Evolutionary conservation across 306 rosid species (phyloP).

Genomic region (Glycine soja): DNA sequence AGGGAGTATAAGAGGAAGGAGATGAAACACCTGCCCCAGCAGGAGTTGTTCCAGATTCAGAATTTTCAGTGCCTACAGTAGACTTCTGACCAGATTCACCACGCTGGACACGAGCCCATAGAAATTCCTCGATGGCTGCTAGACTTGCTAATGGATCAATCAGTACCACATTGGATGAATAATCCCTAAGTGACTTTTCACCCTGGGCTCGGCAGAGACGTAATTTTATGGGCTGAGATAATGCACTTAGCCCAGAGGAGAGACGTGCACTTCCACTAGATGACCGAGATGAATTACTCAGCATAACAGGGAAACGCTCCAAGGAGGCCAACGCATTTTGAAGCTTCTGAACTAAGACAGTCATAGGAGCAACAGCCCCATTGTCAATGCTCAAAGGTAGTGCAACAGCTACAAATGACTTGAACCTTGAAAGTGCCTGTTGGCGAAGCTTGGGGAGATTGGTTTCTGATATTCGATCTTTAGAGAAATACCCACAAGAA

Average conservation of each 20-base stretch:
- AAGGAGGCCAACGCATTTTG: slow-evolving; percentile 91
- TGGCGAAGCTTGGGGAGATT: slow-evolving; percentile 79
- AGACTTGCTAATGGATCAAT: slow-evolving; percentile 91
- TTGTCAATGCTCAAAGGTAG: slow-evolving; percentile 60
- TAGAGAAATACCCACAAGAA: slow-evolving; percentile 84
- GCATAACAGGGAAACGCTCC: slow-evolving; percentile 90
- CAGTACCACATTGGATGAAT: slow-evolving; percentile 85
- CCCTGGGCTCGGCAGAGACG: slow-evolving; percentile 92
- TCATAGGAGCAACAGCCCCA: slow-evolving; percentile 64
- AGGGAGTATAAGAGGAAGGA: slow-evolving; percentile 64
- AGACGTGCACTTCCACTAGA: slow-evolving; percentile 84
- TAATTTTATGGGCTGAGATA: slow-evolving; percentile 85
- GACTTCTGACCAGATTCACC: slow-evolving; percentile 81
- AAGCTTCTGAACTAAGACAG: slow-evolving; percentile 84
- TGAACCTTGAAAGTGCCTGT: slow-evolving; percentile 76
- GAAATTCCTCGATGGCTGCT: slow-evolving; percentile 93
- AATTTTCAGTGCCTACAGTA: slow-evolving; percentile 62
- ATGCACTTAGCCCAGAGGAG: slow-evolving; percentile 82
- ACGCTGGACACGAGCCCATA: slow-evolving; percentile 89
- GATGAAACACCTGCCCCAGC: slow-evolving; percentile 72
- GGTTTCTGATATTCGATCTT: slow-evolving; percentile 74
- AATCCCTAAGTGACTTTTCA: slow-evolving; percentile 84
- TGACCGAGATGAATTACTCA: slow-evolving; percentile 87
- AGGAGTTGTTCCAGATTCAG: slow-evolving; percentile 77
- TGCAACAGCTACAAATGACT: slow-evolving; percentile 80